Percentiles rank a stretch among this genome's conserved stretches.
These are phyloP conservation scores for Funneliformis mosseae DNA, from an alignment of 192 early-diverging fungal genomes.

Conservation along the genomic window DNA sequence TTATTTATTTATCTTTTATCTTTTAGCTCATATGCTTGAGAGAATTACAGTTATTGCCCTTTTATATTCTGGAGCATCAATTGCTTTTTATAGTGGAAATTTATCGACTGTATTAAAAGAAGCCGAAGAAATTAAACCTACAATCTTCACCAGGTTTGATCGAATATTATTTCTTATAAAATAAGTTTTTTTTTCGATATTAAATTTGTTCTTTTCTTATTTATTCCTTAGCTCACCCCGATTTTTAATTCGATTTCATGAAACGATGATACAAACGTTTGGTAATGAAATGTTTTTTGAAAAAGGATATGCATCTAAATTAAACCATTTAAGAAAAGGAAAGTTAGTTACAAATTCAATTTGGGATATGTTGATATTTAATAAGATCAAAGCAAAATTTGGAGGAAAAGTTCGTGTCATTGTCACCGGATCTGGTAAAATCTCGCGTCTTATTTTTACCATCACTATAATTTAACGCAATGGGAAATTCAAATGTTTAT, in stretches of 20 bases:
- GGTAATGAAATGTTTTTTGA: constrained; percentile 46
- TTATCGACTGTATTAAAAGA: constrained; percentile 68
- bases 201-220: background rate
- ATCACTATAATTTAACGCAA: background rate
- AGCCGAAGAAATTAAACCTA: constrained; percentile 71
- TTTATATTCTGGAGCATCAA: constrained; percentile 59
- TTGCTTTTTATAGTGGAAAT: constrained; percentile 68
- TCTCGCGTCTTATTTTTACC: background rate
- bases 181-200: background rate
- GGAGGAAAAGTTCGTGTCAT: constrained; percentile 45
- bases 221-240: constrained; percentile 33
- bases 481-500: background rate
- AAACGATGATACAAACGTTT: constrained; percentile 36
- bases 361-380: constrained; percentile 50
- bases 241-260: constrained; percentile 37
- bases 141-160: constrained; percentile 61
- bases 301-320: constrained; percentile 38
- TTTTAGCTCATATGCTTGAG: constrained; percentile 42
- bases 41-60: constrained; percentile 34
- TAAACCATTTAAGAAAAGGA: constrained; percentile 37
- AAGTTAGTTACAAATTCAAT: constrained; percentile 42
- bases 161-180: background rate
- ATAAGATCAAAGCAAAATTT: constrained; percentile 46
- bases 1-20: background rate
- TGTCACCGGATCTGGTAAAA: constrained; percentile 37